Percentiles rank a stretch among this genome's conserved stretches.
phyloP scores from a whole-genome alignment of 129 eudicot genomes.

The Artemisia annua region DNA sequence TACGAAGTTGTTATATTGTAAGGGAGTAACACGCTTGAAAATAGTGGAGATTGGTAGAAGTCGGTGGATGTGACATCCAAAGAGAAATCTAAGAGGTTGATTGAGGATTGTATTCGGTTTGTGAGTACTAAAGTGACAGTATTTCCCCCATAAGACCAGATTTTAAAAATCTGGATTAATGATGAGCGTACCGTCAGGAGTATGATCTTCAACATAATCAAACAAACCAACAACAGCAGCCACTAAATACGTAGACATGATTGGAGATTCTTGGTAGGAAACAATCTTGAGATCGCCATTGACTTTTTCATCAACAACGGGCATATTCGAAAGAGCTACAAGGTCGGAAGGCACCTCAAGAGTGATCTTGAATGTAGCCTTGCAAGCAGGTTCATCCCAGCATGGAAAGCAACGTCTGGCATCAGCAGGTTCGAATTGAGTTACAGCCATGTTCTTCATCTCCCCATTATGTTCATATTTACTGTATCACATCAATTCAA shows the following conservation, averaged over 20 bases:
- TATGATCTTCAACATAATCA: slow-evolving; percentile 90
- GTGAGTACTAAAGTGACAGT: too few species aligned
- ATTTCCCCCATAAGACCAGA: too few species aligned
- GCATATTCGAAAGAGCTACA: slow-evolving; percentile 98
- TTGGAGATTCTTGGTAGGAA: slow-evolving; percentile 82
- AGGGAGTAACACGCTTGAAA: too few species aligned
- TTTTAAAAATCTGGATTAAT: too few species aligned
- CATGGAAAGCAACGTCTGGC: slow-evolving; percentile 98
- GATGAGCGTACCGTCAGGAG: slow-evolving; percentile 72
- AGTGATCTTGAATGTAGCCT: slow-evolving; percentile 96
- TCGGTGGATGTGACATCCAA: too few species aligned
- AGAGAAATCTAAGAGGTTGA: too few species aligned
- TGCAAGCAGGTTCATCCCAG: slow-evolving; percentile 99
- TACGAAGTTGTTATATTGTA: too few species aligned
- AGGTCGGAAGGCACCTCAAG: slow-evolving; percentile 89
- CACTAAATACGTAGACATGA: slow-evolving; percentile 98
- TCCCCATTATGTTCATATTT: slow-evolving; percentile 81
- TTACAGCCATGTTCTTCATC: slow-evolving; percentile 95
- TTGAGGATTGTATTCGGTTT: too few species aligned
- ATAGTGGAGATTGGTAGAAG: too few species aligned
- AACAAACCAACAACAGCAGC: slow-evolving; percentile 93
- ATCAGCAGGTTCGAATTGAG: slow-evolving; percentile 98
- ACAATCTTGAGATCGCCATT: slow-evolving; percentile 69
- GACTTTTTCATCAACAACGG: slow-evolving; percentile 65
- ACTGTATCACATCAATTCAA: slow-evolving; percentile 37